phyloP scores from a whole-genome alignment of 805 yeast species.

The Teunomyces kruisii region DNA sequence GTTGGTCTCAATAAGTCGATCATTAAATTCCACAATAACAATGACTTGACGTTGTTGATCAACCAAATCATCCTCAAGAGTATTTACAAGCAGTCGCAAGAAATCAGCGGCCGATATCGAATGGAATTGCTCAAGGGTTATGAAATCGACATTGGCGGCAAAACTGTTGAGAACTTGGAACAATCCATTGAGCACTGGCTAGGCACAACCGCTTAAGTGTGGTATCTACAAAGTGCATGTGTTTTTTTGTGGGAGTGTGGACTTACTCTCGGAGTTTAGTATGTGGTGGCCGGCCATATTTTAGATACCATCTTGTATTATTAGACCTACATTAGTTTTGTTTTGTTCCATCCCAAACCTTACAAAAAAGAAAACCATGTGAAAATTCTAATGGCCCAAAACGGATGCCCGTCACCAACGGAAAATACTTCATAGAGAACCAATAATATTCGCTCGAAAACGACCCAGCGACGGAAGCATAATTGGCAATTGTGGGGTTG shows the following conservation, averaged over 20 bases:
- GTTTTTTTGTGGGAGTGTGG: neutral
- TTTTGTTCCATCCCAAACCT: no score
- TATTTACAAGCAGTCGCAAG: slow-evolving; percentile 15
- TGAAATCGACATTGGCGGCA: slow-evolving; percentile 12
- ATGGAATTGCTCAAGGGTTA: slow-evolving; percentile 5
- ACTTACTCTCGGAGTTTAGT: no score
- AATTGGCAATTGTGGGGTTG: neutral
- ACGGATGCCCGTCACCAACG: neutral
- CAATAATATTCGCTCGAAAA: neutral
- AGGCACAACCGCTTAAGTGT: neutral
- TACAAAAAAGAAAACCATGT: no score
- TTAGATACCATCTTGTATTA: neutral
- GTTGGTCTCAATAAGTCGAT: slow-evolving; percentile 65
- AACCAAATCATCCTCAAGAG: slow-evolving; percentile 51
- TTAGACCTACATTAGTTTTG: no score
- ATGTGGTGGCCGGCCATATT: neutral
- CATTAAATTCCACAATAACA: slow-evolving; percentile 59
- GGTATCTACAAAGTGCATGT: neutral
- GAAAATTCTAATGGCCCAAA: neutral
- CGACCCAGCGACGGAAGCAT: no score
- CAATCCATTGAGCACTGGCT: neutral
- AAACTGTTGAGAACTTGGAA: neutral
- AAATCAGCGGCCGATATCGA: slow-evolving; percentile 7
- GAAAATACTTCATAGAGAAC: neutral
- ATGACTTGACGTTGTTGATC: slow-evolving; percentile 52